These are phyloP conservation scores for Selaginella tamariscina DNA, from an alignment of 75 land plant genomes.

Conservation along the genomic window DNA sequence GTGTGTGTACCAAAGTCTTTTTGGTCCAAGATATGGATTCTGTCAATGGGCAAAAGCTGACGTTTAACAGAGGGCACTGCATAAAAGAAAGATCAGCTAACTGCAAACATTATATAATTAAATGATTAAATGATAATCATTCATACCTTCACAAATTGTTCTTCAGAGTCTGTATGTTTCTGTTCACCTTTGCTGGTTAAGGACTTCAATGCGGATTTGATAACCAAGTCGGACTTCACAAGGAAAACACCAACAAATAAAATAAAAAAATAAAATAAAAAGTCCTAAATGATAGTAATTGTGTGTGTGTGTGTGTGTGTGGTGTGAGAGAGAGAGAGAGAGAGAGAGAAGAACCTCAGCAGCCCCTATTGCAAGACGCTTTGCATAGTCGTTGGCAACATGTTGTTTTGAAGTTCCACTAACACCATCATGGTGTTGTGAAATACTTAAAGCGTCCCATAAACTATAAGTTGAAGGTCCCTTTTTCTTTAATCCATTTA, in stretches of 20 bases:
- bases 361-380: constrained; percentile 49
- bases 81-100: neutral
- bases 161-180: constrained; percentile 17
- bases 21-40: constrained; percentile 33
- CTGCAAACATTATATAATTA: neutral
- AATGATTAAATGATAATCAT: neutral
- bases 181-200: neutral
- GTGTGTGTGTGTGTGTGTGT: too few relatives aligned
- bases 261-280: constrained; percentile 8
- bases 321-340: too few relatives aligned
- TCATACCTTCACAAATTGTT: constrained; percentile 38
- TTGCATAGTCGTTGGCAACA: constrained; percentile 57
- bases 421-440: constrained; percentile 80
- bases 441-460: constrained; percentile 54
- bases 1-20: constrained; percentile 42
- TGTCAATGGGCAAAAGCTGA: constrained; percentile 66
- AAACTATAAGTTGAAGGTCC: constrained; percentile 35
- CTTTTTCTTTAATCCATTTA: constrained; percentile 27
- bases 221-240: constrained; percentile 18
- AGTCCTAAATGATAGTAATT: neutral
- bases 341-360: constrained; percentile 56
- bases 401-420: constrained; percentile 69
- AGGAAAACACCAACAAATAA: constrained; percentile 19
- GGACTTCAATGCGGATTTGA: neutral
- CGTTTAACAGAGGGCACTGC: constrained; percentile 63